phyloP scores from a whole-genome alignment of 768 basidiomycete species.

The Leccinum subtestaceum region DNA sequence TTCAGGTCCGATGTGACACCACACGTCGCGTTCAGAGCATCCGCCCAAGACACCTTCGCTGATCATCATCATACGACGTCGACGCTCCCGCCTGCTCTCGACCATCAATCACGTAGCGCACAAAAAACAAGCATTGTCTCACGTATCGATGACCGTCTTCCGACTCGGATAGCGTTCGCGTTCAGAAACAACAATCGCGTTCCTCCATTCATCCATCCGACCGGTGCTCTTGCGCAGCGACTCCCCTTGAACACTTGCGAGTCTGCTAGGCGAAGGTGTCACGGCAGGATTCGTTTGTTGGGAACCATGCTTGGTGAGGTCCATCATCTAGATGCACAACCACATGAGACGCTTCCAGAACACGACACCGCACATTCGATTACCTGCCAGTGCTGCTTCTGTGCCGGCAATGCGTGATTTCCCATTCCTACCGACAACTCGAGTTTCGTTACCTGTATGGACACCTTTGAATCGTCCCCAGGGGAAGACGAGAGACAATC shows the following conservation, averaged over 20 bases:
- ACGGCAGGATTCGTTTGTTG: background rate
- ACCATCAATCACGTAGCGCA: background rate
- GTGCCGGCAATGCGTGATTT: constrained; percentile 52
- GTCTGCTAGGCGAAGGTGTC: constrained; percentile 10
- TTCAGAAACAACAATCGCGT: constrained; percentile 65
- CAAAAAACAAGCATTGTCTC: background rate
- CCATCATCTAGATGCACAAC: constrained; percentile 47
- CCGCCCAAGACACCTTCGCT: constrained; percentile 61
- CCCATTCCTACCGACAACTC: constrained; percentile 67
- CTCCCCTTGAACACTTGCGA: constrained; percentile 24
- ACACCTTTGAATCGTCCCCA: constrained; percentile 28
- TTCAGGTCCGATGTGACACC: constrained; percentile 55
- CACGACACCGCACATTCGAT: background rate
- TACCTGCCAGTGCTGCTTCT: constrained; percentile 65
- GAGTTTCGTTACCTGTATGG: constrained; percentile 71
- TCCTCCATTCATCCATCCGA: constrained; percentile 71
- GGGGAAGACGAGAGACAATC: constrained; percentile 55
- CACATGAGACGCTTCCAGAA: background rate
- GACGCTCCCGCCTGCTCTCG: constrained; percentile 62
- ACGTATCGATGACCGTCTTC: constrained; percentile 73
- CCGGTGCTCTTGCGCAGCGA: constrained; percentile 59
- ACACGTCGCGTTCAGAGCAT: constrained; percentile 77
- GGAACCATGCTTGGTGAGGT: constrained; percentile 43
- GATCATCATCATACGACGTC: constrained; percentile 61
- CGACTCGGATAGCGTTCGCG: constrained; percentile 55